Evolutionary conservation across 2,329 filamentous ascomycete genomes (phyloP).

Genomic region (Paecilomyces sp.): DNA sequence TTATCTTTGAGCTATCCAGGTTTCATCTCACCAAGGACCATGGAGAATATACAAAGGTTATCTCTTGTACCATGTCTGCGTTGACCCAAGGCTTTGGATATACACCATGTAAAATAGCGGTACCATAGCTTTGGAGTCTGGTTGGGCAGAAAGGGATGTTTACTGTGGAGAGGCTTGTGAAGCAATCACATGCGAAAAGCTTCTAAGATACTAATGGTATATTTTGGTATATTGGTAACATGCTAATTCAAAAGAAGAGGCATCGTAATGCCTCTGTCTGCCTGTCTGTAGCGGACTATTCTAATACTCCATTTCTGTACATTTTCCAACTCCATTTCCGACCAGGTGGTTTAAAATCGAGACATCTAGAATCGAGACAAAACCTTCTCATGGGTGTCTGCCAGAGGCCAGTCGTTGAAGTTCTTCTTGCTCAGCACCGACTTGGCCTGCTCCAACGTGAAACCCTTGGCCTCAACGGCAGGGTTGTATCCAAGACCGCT

Average conservation of each 20-base stretch:
- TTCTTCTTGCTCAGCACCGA: conserved; percentile 63
- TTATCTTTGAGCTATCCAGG: neutral
- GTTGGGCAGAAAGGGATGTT: neutral
- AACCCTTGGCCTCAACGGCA: conserved; percentile 80
- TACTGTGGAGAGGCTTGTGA: neutral
- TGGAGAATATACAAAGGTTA: neutral
- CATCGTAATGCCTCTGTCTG: neutral
- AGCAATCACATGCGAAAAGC: neutral
- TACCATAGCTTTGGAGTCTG: too few relatives aligned
- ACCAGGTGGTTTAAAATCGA: conserved; percentile 44
- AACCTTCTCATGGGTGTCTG: conserved; percentile 69
- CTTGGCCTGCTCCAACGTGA: conserved; percentile 69
- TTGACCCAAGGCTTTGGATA: neutral
- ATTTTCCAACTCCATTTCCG: neutral
- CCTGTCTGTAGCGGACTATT: neutral
- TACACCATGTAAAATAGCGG: too few relatives aligned
- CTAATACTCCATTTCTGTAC: neutral
- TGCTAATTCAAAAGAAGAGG: neutral
- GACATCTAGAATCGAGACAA: conserved; percentile 60
- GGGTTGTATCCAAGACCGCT: conserved; percentile 84
- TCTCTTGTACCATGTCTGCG: neutral
- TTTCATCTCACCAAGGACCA: neutral
- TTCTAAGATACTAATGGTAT: neutral
- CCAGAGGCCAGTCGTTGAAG: conserved; percentile 66
- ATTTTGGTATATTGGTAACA: neutral